These are phyloP conservation scores for Collybia sordida DNA, from an alignment of 768 basidiomycete genomes.

Conservation along the genomic window DNA sequence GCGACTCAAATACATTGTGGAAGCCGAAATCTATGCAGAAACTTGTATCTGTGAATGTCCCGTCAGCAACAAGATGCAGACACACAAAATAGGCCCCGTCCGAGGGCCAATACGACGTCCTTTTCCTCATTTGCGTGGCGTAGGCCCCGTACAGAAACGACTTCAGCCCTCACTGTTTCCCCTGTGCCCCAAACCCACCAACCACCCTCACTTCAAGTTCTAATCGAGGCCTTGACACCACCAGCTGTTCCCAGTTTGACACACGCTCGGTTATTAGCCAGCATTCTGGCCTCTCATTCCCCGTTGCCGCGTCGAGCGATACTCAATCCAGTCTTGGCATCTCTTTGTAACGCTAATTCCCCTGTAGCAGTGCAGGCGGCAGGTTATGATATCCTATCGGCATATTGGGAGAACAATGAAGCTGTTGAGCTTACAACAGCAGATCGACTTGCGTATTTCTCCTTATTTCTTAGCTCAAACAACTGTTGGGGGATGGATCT, in stretches of 20 bases:
- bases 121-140: constrained; percentile 30
- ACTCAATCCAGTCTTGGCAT: constrained; percentile 60
- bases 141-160: constrained; percentile 19
- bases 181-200: constrained; percentile 23
- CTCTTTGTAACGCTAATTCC: constrained; percentile 54
- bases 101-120: constrained; percentile 34
- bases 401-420: constrained; percentile 66
- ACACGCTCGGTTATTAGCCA: constrained; percentile 63
- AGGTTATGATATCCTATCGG: constrained; percentile 70
- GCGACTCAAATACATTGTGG: background rate
- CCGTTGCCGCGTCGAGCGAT: constrained; percentile 52
- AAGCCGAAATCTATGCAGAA: background rate
- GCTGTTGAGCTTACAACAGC: constrained; percentile 44
- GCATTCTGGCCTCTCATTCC: constrained; percentile 45
- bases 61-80: constrained; percentile 26
- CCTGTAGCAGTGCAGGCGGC: constrained; percentile 61
- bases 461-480: constrained; percentile 51
- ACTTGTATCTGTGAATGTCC: constrained; percentile 23
- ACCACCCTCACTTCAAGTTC: constrained; percentile 34
- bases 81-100: constrained; percentile 20
- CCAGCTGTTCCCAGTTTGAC: constrained; percentile 64
- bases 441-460: constrained; percentile 64
- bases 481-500: constrained; percentile 62
- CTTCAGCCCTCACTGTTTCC: constrained; percentile 5
- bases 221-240: constrained; percentile 48